Conservation (phyloP, 768 basidiomycete species). For the Termitomyces sp. region DNA sequence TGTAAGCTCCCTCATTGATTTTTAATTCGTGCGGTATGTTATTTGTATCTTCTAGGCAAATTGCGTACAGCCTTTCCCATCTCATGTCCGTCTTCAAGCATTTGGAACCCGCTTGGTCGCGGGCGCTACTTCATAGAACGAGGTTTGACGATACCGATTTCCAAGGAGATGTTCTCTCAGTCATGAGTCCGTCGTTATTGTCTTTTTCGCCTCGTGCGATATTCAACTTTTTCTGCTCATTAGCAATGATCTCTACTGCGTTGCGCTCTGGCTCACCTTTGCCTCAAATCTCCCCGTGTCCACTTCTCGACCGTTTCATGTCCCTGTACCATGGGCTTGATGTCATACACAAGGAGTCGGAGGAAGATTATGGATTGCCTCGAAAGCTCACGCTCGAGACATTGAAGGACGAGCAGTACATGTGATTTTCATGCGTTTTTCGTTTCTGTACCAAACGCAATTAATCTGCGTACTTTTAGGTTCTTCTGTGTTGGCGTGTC, state of each 20-base stretch:
- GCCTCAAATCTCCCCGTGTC: constrained; percentile 85
- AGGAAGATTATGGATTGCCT: constrained; percentile 73
- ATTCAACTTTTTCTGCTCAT: not conserved
- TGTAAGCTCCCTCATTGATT: constrained; percentile 34
- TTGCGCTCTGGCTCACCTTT: constrained; percentile 69
- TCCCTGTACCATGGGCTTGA: constrained; percentile 52
- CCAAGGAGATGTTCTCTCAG: constrained; percentile 79
- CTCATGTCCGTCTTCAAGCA: constrained; percentile 68
- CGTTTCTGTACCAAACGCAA: not conserved
- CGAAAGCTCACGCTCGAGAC: constrained; percentile 66
- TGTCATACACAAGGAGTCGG: constrained; percentile 63
- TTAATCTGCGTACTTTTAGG: constrained; percentile 23
- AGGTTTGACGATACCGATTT: constrained; percentile 75
- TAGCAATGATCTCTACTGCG: constrained; percentile 74
- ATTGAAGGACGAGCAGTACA: constrained; percentile 71
- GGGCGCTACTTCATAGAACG: constrained; percentile 69
- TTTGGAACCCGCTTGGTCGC: constrained; percentile 72
- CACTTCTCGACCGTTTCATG: constrained; percentile 46
- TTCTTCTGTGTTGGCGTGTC: constrained; percentile 72
- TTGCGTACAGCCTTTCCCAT: constrained; percentile 65
- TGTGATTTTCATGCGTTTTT: constrained; percentile 41
- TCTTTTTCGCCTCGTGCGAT: not conserved
- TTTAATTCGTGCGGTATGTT: not conserved
- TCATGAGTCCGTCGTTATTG: constrained; percentile 54
- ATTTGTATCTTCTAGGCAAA: constrained; percentile 39